Base-by-base conservation (phyloP, 2,329 filamentous ascomycete genomes). In the Aspergillus persii region DNA sequence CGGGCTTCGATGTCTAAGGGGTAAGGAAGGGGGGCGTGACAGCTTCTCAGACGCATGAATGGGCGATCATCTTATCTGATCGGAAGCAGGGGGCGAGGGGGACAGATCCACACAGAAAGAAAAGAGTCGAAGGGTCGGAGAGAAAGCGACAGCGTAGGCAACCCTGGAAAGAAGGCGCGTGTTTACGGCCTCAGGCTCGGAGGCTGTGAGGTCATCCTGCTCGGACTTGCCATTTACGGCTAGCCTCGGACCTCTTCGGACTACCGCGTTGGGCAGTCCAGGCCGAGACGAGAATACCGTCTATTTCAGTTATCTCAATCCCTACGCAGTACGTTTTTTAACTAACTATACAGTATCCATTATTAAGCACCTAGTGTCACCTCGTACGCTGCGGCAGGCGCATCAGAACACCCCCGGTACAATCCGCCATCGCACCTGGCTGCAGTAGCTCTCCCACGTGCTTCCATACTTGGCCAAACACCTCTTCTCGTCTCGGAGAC, bases 391-490 rank as follows among this genome's bases (percentile, higher is more conserved):
- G 18, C 2, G 18, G 18, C 30, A 31, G 30, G 8, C 30, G 30
- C 36, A 26, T 58, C 18, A 58, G 69, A 57, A 76, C 54, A 74
- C 82, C 29, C 76, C 57, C 1, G 74, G 78, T 11, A 80, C 58
- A 9, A 80, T 70, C 27, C 77, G 74, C 74, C 75, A 81, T 8
- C 63, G 71, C 3, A 81, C 79, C 4, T 65, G 72, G 23, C 58
- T 60, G 61, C 78, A 79, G 63, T 82, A 82, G 48, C 73, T 71
- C 7, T 73, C 68, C 80, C 80, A 82, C 1, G 71, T 70, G 2
- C 70, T 64, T 2, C 80, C 79, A 56, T 82, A 82, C 61, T 82
- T 82, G 23, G 67, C 71, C 2, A 67, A 70, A 46, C 79, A 81
- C 8, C 79, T 69, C 54, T 74, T 72, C 65, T 82, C 80, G 52